Conservation (phyloP, 2,329 filamentous ascomycete genomes). For the Microascus cirrosus region DNA sequence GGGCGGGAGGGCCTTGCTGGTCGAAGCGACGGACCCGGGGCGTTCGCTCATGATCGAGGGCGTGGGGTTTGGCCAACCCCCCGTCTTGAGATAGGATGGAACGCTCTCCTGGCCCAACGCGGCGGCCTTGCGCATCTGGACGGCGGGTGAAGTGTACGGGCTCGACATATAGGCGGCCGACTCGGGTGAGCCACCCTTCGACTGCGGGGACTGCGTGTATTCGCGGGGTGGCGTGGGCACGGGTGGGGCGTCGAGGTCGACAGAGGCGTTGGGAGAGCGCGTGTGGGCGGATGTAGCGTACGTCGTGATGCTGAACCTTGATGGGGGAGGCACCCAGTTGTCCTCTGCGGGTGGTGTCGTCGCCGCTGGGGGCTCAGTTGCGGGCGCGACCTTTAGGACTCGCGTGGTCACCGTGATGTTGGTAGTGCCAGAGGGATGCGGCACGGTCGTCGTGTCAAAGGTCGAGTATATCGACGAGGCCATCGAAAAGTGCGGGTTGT, state of each 20-base stretch:
- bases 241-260: constrained; percentile 23
- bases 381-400: not conserved
- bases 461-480: constrained; percentile 23
- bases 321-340: constrained; percentile 37
- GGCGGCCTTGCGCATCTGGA: not conserved
- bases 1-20: constrained; percentile 48
- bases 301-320: constrained; percentile 54
- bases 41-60: not conserved
- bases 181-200: not conserved
- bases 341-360: not conserved
- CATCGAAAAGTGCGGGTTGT: constrained; percentile 17
- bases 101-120: not conserved
- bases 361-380: not conserved
- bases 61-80: not conserved
- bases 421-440: not conserved
- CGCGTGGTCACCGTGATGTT: not conserved
- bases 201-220: not conserved
- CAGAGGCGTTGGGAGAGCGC: constrained; percentile 25
- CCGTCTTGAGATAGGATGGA: not conserved
- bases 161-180: not conserved
- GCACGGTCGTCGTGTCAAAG: not conserved
- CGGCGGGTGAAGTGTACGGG: not conserved
- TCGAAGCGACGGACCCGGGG: constrained; percentile 14
- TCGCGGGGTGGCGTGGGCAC: constrained; percentile 16
- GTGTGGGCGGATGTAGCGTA: constrained; percentile 40